These are phyloP conservation scores for Nicotiana knightiana DNA, from an alignment of 257 asterid genomes.

Conservation along the genomic window DNA sequence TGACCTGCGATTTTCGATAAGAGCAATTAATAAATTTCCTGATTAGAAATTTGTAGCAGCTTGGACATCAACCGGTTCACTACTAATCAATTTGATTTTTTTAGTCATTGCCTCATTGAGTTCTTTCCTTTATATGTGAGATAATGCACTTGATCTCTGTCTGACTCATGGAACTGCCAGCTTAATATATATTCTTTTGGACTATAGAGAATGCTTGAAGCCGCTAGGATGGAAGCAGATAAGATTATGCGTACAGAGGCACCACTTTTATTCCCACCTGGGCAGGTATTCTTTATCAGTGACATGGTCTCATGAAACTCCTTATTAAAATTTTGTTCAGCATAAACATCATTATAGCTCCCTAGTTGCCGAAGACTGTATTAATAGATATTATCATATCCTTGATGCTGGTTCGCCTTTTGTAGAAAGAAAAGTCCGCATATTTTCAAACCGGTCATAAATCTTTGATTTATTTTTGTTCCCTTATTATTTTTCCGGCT, in stretches of 20 bases:
- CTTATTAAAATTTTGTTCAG: too few species aligned
- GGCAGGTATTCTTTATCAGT: slow-evolving; percentile 56
- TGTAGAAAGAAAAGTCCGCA: background rate
- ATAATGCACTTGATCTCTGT: background rate
- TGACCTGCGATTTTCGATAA: background rate
- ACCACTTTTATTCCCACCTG: slow-evolving; percentile 88
- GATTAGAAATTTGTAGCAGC: background rate
- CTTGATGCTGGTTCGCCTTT: background rate
- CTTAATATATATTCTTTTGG: background rate
- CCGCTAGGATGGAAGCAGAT: slow-evolving; percentile 75
- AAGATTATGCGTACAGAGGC: slow-evolving; percentile 85
- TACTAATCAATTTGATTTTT: background rate
- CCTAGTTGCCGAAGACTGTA: background rate
- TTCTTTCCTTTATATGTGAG: background rate
- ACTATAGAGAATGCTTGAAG: slow-evolving; percentile 51
- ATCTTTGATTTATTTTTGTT: background rate
- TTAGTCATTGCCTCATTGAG: background rate
- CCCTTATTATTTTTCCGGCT: background rate
- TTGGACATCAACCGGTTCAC: background rate
- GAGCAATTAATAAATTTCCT: background rate
- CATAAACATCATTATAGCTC: background rate
- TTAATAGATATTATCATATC: background rate
- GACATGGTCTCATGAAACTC: background rate
- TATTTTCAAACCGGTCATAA: background rate
- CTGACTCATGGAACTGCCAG: background rate